Conservation (phyloP, 768 basidiomycete species). For the Boletus pseudo-olivaceus region DNA sequence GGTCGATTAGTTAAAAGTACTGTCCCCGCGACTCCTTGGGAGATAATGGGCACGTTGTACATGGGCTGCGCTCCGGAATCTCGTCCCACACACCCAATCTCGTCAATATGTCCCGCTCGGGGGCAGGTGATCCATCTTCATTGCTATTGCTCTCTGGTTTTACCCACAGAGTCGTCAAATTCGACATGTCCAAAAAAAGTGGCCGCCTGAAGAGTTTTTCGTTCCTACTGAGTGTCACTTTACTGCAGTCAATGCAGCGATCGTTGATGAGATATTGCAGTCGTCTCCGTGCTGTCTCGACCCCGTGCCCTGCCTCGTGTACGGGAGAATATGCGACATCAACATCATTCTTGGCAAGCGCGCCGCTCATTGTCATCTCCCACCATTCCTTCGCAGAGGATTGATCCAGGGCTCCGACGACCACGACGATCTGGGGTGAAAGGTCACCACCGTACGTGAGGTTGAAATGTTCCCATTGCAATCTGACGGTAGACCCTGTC, state of each 20-base stretch:
- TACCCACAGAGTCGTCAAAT: slow-evolving; percentile 7
- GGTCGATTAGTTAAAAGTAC: background rate
- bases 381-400: slow-evolving; percentile 23
- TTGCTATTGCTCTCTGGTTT: slow-evolving; percentile 3
- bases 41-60: background rate
- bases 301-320: background rate
- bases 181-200: slow-evolving; percentile 12
- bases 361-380: slow-evolving; percentile 1
- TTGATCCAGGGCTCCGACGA: slow-evolving; percentile 17
- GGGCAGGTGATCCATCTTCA: background rate
- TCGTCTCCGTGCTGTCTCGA: background rate
- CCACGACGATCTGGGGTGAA: slow-evolving; percentile 24
- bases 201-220: slow-evolving; percentile 15
- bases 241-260: slow-evolving; percentile 22
- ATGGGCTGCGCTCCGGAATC: background rate
- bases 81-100: slow-evolving; percentile 18
- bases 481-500: slow-evolving; percentile 3
- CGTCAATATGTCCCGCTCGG: slow-evolving; percentile 20
- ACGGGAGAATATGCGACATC: slow-evolving; percentile 10
- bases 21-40: background rate
- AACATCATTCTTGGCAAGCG: slow-evolving; percentile 2
- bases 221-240: slow-evolving; percentile 1
- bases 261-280: slow-evolving; percentile 17
- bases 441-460: slow-evolving; percentile 26
- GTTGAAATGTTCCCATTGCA: slow-evolving; percentile 27